These are phyloP conservation scores for Suillus spraguei DNA, from an alignment of 768 basidiomycete genomes.

Conservation along the genomic window DNA sequence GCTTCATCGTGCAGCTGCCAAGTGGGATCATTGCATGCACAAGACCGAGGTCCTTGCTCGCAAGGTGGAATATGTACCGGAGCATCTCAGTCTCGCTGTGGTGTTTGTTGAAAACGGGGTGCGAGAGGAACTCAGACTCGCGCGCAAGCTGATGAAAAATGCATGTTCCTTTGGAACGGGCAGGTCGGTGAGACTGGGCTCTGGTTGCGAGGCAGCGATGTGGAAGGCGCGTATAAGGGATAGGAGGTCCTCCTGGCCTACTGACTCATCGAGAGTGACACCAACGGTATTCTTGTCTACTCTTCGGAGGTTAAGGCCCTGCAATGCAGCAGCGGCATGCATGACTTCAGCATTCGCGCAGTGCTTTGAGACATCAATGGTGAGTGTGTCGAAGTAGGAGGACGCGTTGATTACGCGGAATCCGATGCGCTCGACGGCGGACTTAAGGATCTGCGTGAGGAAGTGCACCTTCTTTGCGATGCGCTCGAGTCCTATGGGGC, in stretches of 20 bases:
- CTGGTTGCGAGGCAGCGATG: constrained; percentile 54
- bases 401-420: constrained; percentile 67
- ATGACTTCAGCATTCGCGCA: constrained; percentile 58
- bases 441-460: constrained; percentile 76
- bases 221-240: constrained; percentile 83
- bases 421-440: constrained; percentile 68
- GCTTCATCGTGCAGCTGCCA: constrained; percentile 97
- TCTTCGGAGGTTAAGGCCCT: constrained; percentile 81
- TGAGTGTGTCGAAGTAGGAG: constrained; percentile 90
- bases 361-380: constrained; percentile 69
- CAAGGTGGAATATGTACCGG: constrained; percentile 92
- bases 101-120: constrained; percentile 94
- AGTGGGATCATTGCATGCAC: constrained; percentile 96
- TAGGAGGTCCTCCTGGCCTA: constrained; percentile 72
- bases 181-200: constrained; percentile 50
- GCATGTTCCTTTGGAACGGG: constrained; percentile 41
- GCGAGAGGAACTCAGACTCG: constrained; percentile 72
- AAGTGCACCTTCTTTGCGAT: constrained; percentile 93
- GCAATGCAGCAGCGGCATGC: constrained; percentile 65
- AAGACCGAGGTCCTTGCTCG: constrained; percentile 92
- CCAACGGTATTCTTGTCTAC: constrained; percentile 80
- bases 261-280: constrained; percentile 91
- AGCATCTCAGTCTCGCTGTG: constrained; percentile 99
- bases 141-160: constrained; percentile 58
- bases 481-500: constrained; percentile 78